Percentiles rank a stretch among this genome's conserved stretches.
phyloP scores from a whole-genome alignment of 2,329 filamentous ascomycete genomes.

The Fusarium acutatum region DNA sequence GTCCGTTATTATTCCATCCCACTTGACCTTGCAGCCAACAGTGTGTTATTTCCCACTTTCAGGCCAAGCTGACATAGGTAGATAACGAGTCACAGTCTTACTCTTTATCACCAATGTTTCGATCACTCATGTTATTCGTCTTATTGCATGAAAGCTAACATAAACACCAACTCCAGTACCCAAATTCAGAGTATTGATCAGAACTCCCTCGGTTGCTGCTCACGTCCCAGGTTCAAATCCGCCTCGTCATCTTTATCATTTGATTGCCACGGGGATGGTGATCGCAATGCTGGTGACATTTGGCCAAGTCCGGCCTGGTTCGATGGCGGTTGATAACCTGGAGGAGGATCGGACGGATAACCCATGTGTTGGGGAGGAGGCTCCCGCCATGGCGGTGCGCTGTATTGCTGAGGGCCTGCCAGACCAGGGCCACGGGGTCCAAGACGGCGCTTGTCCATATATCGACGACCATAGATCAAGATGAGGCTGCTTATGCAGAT shows the following conservation, averaged over 20 bases:
- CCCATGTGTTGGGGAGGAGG: conserved; percentile 28
- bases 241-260: conserved; percentile 43
- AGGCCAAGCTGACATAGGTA: not conserved
- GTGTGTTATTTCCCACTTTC: not conserved
- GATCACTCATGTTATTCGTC: not conserved
- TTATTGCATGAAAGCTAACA: not conserved
- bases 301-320: conserved; percentile 43
- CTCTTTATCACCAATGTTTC: not conserved
- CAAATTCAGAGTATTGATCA: conserved; percentile 23
- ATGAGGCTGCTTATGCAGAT: conserved; percentile 52
- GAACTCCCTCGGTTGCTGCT: conserved; percentile 47
- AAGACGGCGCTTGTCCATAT: conserved; percentile 37
- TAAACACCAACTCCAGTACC: conserved; percentile 33
- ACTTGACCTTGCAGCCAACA: not conserved
- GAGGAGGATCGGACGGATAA: conserved; percentile 43
- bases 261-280: conserved; percentile 43
- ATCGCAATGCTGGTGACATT: conserved; percentile 36
- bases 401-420: conserved; percentile 36
- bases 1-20: not conserved
- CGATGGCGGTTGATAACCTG: conserved; percentile 47
- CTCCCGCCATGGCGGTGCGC: conserved; percentile 44
- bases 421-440: conserved; percentile 26
- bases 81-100: not conserved
- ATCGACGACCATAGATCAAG: conserved; percentile 45
- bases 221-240: conserved; percentile 43